Evolutionary conservation across 192 early-diverging fungal genomes (phyloP), one percentile per base, ranked within the genome.

Genomic region (Coemansia guatemalensis): DNA sequence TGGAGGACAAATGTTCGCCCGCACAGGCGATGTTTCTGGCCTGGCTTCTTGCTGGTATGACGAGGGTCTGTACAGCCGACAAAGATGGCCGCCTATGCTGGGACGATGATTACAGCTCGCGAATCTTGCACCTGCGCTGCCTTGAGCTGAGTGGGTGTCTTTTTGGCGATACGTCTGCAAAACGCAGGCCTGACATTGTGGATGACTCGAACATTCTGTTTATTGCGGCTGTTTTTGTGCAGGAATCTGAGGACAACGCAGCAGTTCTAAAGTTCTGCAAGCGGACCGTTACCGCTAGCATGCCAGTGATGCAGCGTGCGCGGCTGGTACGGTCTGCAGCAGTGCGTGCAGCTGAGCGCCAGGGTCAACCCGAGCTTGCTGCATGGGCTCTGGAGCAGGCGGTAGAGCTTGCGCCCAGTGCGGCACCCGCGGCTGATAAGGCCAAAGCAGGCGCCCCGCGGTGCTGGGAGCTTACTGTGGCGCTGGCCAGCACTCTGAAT

Each of bases 191-290:
- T 1, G 32, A 35, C 8, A n/a, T 65, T 53, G 54, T 49, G 17
- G 48, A 33, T 3, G 48, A 56, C 29, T 25, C 23, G 23, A 35
- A 52, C 21, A n/a, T 62, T 22, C 26, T 75, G 41, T 54, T 65
- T 53, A n/a, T 75, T 1, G 63, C 58, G 1, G 56, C 51, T n/a
- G 58, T 53, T 8, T 69, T 58, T 57, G 39, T 75, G 3, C 73
- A 75, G 33, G n/a, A 25, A 20, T 12, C 48, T 5, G 53, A 54
- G 2, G 68, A 74, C 22, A 0, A 11, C 1, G 62, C 27, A 4
- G 32, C 22, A 1, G 62, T 62, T 3, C 22, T n/a, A 1, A 18
- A 32, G 3, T n/a, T 74, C 48, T 57, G 58, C 24, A 22, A n/a
- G 14, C 49, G 21, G 29, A 27, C 47, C 1, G 48, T 39, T 5